phyloP scores from a whole-genome alignment of 2,329 filamentous ascomycete species.

The Fusarium torreyae region DNA sequence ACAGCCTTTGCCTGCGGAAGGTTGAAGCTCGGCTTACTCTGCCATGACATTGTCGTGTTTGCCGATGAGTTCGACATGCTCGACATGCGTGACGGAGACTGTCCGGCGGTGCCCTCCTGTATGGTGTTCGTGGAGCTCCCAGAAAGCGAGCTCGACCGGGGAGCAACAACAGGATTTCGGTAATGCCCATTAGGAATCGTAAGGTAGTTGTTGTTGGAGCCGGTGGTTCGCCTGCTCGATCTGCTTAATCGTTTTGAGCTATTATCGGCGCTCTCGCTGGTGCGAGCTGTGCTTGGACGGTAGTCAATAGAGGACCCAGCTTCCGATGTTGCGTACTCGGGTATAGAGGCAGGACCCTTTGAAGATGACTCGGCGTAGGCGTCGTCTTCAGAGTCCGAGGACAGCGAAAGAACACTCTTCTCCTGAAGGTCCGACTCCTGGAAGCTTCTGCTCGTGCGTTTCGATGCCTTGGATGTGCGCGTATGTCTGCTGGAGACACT shows the following conservation, averaged over 20 bases:
- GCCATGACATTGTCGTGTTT: constrained; percentile 54
- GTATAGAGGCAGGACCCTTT: constrained; percentile 48
- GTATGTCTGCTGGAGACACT: constrained; percentile 71
- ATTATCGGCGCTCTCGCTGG: constrained; percentile 47
- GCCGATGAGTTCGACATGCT: constrained; percentile 58
- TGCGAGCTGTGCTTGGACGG: constrained; percentile 43
- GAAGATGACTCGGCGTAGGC: constrained; percentile 40
- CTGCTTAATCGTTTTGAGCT: constrained; percentile 50
- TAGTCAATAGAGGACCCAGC: constrained; percentile 42
- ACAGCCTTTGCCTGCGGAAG: constrained; percentile 60
- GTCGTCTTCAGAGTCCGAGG: constrained; percentile 70
- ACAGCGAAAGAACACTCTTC: constrained; percentile 70
- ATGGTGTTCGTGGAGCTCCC: constrained; percentile 47
- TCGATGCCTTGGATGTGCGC: constrained; percentile 68
- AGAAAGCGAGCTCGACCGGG: constrained; percentile 47
- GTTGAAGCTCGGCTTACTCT: constrained; percentile 51
- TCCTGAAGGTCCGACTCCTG: constrained; percentile 67
- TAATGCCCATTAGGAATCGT: constrained; percentile 55
- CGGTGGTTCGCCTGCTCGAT: constrained; percentile 58
- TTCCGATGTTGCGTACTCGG: constrained; percentile 48
- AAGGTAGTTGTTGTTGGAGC: constrained; percentile 61
- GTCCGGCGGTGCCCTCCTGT: constrained; percentile 42
- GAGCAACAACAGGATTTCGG: constrained; percentile 30
- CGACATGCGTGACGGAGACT: constrained; percentile 51
- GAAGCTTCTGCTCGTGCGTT: constrained; percentile 62